Conservation (phyloP, 129 eudicot species). For the Arctium minus region DNA sequence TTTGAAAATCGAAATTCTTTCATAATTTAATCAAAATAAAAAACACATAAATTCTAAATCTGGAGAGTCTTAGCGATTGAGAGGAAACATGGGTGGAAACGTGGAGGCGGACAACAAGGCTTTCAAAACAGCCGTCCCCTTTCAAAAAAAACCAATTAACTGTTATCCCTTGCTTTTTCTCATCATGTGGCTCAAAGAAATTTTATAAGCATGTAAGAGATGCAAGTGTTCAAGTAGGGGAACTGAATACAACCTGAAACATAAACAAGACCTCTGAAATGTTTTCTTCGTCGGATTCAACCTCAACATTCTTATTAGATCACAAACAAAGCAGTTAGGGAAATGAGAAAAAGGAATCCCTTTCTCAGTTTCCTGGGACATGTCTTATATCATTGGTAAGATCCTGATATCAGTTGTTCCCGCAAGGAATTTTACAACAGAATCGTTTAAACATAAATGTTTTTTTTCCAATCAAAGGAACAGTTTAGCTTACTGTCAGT, state of each 20-base stretch:
- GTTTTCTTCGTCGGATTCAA: conserved; percentile 35
- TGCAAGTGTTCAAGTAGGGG: not conserved
- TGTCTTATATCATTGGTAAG: not conserved
- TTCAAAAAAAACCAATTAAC: too few relatives aligned
- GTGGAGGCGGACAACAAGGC: too few relatives aligned
- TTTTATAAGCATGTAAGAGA: not conserved
- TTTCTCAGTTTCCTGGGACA: not conserved
- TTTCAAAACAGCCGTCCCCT: too few relatives aligned
- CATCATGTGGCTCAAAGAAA: not conserved
- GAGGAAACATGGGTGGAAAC: too few relatives aligned
- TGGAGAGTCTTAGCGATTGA: too few relatives aligned
- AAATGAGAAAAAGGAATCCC: not conserved
- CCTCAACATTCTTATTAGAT: conserved; percentile 16
- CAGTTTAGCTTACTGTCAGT: conserved; percentile 59
- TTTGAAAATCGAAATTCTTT: not conserved
- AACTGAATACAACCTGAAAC: conserved; percentile 61
- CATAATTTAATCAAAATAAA: not conserved
- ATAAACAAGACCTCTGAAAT: conserved; percentile 80
- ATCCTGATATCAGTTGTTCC: not conserved
- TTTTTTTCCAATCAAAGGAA: not conserved
- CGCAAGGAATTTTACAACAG: not conserved
- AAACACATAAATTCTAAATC: not conserved
- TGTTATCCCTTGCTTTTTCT: not conserved
- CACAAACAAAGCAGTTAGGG: not conserved
- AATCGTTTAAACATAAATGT: not conserved